These are phyloP conservation scores for Rhododendron molle DNA, from an alignment of 148 eudicot species.

Conservation along the genomic window DNA sequence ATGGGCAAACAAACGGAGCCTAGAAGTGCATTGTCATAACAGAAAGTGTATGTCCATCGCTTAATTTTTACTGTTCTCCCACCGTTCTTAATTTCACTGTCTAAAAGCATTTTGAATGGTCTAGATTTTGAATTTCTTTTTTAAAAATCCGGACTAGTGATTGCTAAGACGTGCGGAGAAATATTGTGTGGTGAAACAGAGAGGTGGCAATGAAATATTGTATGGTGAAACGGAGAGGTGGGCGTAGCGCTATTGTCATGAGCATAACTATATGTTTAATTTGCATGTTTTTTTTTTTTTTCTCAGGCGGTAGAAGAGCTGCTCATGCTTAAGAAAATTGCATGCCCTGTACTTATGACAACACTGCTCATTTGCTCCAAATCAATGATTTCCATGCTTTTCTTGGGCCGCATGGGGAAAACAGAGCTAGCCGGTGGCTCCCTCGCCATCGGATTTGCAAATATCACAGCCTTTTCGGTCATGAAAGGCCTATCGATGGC, in stretches of 20 bases:
- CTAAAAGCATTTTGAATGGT: no score
- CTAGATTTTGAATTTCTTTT: no score
- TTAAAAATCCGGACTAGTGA: no score
- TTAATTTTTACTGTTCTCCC: no score
- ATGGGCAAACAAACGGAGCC: no score
- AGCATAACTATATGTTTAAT: background rate
- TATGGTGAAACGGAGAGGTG: no score
- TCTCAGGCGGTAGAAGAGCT: constrained; percentile 60
- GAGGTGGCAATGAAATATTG: no score
- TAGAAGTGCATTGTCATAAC: background rate
- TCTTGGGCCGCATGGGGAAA: constrained; percentile 66
- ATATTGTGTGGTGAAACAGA: no score
- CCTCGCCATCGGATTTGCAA: constrained; percentile 77
- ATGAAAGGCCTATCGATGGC: constrained; percentile 90
- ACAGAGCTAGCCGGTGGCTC: constrained; percentile 81
- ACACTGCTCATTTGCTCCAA: constrained; percentile 64
- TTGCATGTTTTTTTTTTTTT: background rate
- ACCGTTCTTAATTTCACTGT: no score
- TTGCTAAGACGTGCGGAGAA: no score
- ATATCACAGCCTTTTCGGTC: constrained; percentile 74
- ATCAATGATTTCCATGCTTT: constrained; percentile 68
- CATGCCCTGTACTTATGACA: constrained; percentile 57
- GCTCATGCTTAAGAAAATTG: constrained; percentile 41
- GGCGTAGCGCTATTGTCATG: background rate
- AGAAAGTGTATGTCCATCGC: no score